A percentile compares a stretch with the other conserved stretches of the same genome.
phyloP scores from a whole-genome alignment of 2,329 filamentous ascomycete species.

The Chaetomiaceae sp. region DNA sequence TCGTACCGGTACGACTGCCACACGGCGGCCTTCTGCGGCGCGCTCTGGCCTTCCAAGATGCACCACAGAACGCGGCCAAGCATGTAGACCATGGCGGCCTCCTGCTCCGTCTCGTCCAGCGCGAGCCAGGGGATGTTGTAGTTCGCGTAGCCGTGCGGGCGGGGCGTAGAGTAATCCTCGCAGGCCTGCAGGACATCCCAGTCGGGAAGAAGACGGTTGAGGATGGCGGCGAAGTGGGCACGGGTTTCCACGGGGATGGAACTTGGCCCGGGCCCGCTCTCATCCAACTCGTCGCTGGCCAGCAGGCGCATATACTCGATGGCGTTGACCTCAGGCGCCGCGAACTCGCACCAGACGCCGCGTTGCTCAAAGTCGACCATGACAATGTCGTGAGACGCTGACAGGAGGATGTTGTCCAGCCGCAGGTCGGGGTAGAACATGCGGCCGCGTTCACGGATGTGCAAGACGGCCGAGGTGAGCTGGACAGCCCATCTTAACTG shows the following conservation, averaged over 20 bases:
- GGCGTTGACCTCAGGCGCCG: slow-evolving; percentile 55
- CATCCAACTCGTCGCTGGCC: slow-evolving; percentile 40
- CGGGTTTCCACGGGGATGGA: slow-evolving; percentile 36
- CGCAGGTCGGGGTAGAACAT: slow-evolving; percentile 56
- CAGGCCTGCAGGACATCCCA: slow-evolving; percentile 40
- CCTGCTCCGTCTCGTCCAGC: slow-evolving; percentile 47
- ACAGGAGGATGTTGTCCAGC: slow-evolving; percentile 55
- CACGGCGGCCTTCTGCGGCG: slow-evolving; percentile 50
- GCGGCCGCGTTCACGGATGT: slow-evolving; percentile 41
- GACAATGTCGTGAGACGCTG: slow-evolving; percentile 41
- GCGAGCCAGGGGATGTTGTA: slow-evolving; percentile 55
- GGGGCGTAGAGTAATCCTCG: slow-evolving; percentile 36
- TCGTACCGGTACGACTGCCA: slow-evolving; percentile 58
- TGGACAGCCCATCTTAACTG: slow-evolving; percentile 52
- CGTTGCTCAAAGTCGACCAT: slow-evolving; percentile 61
- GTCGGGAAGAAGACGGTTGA: slow-evolving; percentile 41
- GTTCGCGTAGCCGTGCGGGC: slow-evolving; percentile 27
- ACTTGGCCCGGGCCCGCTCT: slow-evolving; percentile 28
- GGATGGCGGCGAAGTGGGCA: slow-evolving; percentile 37
- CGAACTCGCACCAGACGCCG: slow-evolving; percentile 59
- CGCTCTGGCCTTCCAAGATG: slow-evolving; percentile 56
- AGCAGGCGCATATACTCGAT: slow-evolving; percentile 54
- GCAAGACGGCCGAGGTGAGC: slow-evolving; percentile 46
- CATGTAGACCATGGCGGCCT: slow-evolving; percentile 58
- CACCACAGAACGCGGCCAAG: slow-evolving; percentile 58